Conservation (phyloP, 306 rosid genomes). For the Vigna nakashimae region DNA sequence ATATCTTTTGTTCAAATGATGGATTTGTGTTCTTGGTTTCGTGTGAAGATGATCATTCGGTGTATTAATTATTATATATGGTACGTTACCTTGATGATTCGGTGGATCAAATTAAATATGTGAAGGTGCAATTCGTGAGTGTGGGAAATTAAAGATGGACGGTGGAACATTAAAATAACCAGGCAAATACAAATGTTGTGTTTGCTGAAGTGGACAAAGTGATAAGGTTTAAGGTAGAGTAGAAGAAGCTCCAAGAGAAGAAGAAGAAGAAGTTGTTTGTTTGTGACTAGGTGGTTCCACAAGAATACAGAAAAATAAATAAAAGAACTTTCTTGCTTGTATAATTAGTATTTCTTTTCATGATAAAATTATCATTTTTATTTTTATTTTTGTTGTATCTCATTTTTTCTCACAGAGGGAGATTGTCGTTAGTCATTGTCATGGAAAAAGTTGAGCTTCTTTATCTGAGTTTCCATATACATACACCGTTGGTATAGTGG, state of each 20-base stretch:
- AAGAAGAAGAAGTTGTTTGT: not conserved
- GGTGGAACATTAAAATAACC: conserved; percentile 9
- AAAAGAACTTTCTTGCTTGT: not conserved
- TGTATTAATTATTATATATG: not conserved
- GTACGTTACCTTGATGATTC: conserved; percentile 7
- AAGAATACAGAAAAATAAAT: not conserved
- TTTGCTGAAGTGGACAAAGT: conserved; percentile 48
- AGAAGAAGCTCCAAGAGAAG: conserved; percentile 33
- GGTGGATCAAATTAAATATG: not conserved
- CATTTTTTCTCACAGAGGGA: not conserved
- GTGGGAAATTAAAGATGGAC: conserved; percentile 4
- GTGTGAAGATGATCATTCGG: not conserved
- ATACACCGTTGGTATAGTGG: no score
- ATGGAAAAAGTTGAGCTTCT: not conserved
- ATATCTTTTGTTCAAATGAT: not conserved
- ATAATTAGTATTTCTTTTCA: not conserved
- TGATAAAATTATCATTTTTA: not conserved
- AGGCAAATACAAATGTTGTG: not conserved
- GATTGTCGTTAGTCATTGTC: not conserved
- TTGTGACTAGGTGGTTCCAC: not conserved
- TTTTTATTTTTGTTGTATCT: not conserved
- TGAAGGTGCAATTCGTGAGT: conserved; percentile 2
- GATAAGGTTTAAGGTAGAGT: conserved; percentile 46
- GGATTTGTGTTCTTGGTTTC: not conserved
- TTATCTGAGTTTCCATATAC: no score